Base-by-base conservation (phyloP, 495 filamentous ascomycete species). In the Aspergillus hancockii region DNA sequence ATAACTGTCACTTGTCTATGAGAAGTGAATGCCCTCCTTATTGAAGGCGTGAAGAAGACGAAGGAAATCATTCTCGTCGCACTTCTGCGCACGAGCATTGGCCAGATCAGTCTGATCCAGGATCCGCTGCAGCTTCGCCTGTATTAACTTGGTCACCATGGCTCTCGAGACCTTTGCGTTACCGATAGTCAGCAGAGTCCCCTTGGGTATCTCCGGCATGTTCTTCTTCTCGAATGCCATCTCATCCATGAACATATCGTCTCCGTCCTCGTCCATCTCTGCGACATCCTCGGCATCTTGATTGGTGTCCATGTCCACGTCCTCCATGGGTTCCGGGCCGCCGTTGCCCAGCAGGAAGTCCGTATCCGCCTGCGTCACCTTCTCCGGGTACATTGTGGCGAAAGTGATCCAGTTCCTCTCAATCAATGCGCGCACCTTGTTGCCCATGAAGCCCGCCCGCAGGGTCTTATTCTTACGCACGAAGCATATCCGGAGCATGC, bases 91-190 rank as follows among this genome's bases (percentile, higher is more conserved):
- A 47, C 43, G 43, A 23, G 43, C 43, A 13, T 22, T 47, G 43
- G 43, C 1, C 1, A 47, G 19, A 23, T 47, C 43, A 21, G 43
- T 47, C 43, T 23, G 18, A 14, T 47, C 43, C 19, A 47, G 8
- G 21, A 47, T 47, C 43, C 19, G 43, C 12, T 47, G 43, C 13
- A 47, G 21, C 43, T 47, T 47, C 5, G 43, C 12, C 43, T 47
- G 43, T 47, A 47, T 47, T 23, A 47, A 47, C 19, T 47, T 47
- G 43, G 43, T 47, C 43, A 47, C 43, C 43, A 47, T 47, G 43
- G 19, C 8, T 21, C 43, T 18, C 12, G 18, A 23, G 16, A 47
- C 43, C 21, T 47, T 47, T 18, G 6, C 19, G 43, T 47, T 23
- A 8, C 43, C 43, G 16, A 47, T 47, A 9, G 43, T 22, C 19